A percentile compares a stretch with the other conserved stretches of the same genome.
Conservation (phyloP, 2,329 filamentous ascomycete genomes). For the Penicillium paneum region DNA sequence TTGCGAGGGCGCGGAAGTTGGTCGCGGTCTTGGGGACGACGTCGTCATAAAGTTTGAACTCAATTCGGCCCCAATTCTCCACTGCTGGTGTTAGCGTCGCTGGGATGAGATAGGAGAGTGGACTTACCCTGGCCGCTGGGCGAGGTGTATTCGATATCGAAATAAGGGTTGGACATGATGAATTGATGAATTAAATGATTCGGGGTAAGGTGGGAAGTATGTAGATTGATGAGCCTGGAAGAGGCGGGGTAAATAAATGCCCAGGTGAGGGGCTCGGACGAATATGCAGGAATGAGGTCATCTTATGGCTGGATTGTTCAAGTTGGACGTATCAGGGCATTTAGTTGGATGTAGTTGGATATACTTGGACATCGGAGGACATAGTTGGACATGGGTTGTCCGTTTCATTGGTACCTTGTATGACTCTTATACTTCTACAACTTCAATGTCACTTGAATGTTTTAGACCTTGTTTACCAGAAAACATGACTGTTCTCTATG, state of each 20-base stretch:
- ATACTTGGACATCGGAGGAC: not conserved
- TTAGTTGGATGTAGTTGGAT: not conserved
- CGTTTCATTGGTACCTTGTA: not conserved
- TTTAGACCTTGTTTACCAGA: too few relatives aligned
- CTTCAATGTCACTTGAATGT: too few relatives aligned
- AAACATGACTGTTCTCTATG: too few relatives aligned
- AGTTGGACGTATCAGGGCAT: not conserved
- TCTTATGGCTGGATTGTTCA: not conserved
- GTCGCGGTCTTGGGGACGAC: slow-evolving; percentile 78
- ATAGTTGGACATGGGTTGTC: not conserved
- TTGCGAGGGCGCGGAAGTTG: slow-evolving; percentile 80
- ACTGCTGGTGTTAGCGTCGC: not conserved
- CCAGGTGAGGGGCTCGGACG: not conserved
- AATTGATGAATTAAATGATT: not conserved
- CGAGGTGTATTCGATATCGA: not conserved
- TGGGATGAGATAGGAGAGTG: not conserved
- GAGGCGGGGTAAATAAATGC: not conserved
- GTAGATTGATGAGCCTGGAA: not conserved
- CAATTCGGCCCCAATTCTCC: slow-evolving; percentile 62
- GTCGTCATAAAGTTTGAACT: slow-evolving; percentile 79
- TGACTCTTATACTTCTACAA: not conserved
- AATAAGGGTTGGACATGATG: not conserved
- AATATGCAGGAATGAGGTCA: slow-evolving; percentile 1
- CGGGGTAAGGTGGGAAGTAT: not conserved
- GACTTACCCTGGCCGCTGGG: not conserved